Base-by-base conservation (phyloP, 73 alveolate genomes). In the Symbiodinium natans region DNA sequence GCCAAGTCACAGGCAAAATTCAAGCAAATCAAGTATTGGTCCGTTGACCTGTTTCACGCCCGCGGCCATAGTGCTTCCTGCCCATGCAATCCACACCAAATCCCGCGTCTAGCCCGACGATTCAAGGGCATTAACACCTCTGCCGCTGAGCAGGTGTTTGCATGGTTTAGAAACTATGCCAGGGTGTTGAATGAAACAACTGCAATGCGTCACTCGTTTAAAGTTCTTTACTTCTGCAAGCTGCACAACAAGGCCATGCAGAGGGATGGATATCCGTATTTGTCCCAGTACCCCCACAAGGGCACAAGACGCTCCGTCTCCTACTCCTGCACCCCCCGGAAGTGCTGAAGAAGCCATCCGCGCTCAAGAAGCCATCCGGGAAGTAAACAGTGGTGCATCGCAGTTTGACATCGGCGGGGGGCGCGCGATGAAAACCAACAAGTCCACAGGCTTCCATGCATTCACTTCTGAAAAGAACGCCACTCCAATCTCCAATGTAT, bases 11-110 rank as follows among this genome's bases (percentile, higher is more conserved):
- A 38, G 0, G 82, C n/a, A n/a, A 54, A 38, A 0, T 31, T 73
- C 54, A 31, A n/a, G 42, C 98, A 92, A 31, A 33, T 92, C 36
- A 92, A 92, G 31, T 73, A 54, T 33, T 71, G 68, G 89, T 68
- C 82, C 40, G 41, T 74, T 43, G 90, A 71, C 54, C 13, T 33
- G 41, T 92, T 92, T 33, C 98, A 92, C 63, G 63, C 90, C 31
- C 83, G 9, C 68, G 90, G 90, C 27, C 98, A 71, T 43, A 41
- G 40, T 15, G 48, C 46, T 10, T 10, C 27, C 41, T 83, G 92
- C n/a, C 77, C 92, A 83, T 83, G 92, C 74, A 42, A 41, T 21
- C 92, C 75, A 2, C n/a, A n/a, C 41, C 75, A 29, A 10, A 39
- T 43, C 42, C 74, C 29, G 19, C 73, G 75, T 25, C 92, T 83